These are phyloP conservation scores for Septoria linicola DNA, from an alignment of 2,329 filamentous ascomycete species.

Conservation along the genomic window DNA sequence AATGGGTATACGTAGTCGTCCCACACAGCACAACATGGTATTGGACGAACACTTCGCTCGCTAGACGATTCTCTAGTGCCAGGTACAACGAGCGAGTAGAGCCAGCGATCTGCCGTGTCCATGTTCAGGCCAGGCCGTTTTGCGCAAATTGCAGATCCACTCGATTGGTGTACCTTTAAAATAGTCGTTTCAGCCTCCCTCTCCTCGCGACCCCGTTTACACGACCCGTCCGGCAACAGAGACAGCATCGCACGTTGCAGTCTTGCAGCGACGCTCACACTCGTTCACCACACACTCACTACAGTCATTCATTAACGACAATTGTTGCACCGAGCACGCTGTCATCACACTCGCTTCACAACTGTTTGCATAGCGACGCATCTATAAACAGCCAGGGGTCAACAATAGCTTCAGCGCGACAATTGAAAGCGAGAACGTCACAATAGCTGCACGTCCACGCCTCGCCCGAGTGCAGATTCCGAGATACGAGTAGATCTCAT, in stretches of 20 bases:
- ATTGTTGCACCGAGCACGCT: not conserved
- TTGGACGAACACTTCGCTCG: not conserved
- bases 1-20: constrained; percentile 2
- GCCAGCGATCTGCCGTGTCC: constrained; percentile 9
- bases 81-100: not conserved
- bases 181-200: constrained; percentile 13
- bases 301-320: constrained; percentile 9
- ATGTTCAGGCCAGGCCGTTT: not conserved
- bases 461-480: not conserved
- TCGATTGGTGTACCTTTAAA: constrained; percentile 7
- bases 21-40: not conserved
- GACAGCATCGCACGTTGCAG: constrained; percentile 7
- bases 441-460: constrained; percentile 9
- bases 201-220: constrained; percentile 10
- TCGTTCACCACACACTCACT: constrained; percentile 13
- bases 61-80: not conserved
- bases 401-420: constrained; percentile 6
- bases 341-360: constrained; percentile 1
- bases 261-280: constrained; percentile 9
- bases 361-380: constrained; percentile 2
- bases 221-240: not conserved
- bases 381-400: constrained; percentile 2
- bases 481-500: not conserved
- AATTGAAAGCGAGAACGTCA: constrained; percentile 3
- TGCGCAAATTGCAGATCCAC: constrained; percentile 1